phyloP scores from a whole-genome alignment of 176 grass and related monocot species.

The Ensete glaucum region DNA sequence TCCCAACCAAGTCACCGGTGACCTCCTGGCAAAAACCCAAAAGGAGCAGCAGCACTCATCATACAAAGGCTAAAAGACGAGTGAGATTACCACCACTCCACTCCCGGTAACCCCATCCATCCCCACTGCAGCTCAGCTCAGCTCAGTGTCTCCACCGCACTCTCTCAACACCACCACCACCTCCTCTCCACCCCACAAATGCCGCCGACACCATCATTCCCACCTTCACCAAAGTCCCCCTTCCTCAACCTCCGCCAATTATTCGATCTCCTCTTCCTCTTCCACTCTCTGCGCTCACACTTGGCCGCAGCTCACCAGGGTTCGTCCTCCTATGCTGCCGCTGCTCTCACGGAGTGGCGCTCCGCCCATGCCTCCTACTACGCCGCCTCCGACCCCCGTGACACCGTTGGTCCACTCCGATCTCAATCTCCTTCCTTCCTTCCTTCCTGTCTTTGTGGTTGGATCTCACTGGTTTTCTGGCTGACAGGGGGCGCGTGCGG shows the following conservation, averaged over 20 bases:
- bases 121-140: too few species aligned
- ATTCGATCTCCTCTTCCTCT: slow-evolving; percentile 28
- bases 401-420: slow-evolving; percentile 46
- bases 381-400: slow-evolving; percentile 65
- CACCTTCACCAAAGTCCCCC: background rate
- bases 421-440: background rate
- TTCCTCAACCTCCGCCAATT: slow-evolving; percentile 9
- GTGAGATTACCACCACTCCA: too few species aligned
- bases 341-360: slow-evolving; percentile 85
- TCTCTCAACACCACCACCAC: too few species aligned
- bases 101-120: too few species aligned
- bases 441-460: background rate
- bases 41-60: too few species aligned
- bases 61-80: too few species aligned
- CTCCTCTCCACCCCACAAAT: too few species aligned
- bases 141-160: too few species aligned
- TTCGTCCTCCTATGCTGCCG: slow-evolving; percentile 36
- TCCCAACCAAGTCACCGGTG: too few species aligned
- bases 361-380: slow-evolving; percentile 91
- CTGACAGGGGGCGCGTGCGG: slow-evolving; percentile 81
- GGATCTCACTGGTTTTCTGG: slow-evolving; percentile 7
- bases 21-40: too few species aligned
- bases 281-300: slow-evolving; percentile 19
- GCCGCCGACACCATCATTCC: too few species aligned
- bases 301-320: slow-evolving; percentile 38